Evolutionary conservation across 1,284 basidiomycete genomes (phyloP).

Genomic region (Puccinia coronata): DNA sequence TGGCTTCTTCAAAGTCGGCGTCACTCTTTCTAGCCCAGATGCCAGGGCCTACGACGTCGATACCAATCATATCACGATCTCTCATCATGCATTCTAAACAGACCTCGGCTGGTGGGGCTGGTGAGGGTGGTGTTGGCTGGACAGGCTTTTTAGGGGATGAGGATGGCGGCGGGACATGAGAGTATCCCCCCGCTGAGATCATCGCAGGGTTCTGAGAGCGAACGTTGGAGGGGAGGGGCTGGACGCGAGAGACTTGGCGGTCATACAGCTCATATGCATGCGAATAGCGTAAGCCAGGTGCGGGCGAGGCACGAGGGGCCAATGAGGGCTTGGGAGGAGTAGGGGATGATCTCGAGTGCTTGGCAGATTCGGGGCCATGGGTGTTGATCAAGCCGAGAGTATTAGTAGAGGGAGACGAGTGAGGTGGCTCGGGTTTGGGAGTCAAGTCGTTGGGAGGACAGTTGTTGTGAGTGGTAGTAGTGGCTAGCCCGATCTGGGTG

Average conservation of each 20-base stretch:
- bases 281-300: conserved; percentile 6
- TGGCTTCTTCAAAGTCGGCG: conserved; percentile 74
- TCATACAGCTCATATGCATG: conserved; percentile 45
- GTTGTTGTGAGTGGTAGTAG: not conserved
- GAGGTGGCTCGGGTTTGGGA: not conserved
- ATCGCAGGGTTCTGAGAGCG: not conserved
- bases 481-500: not conserved
- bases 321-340: not conserved
- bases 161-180: not conserved
- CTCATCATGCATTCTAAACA: conserved; percentile 99
- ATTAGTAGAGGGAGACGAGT: not conserved
- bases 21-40: conserved; percentile 92
- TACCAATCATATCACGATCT: conserved; percentile 96
- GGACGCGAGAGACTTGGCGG: conserved; percentile 28
- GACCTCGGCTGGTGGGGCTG: conserved; percentile 67
- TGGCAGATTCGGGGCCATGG: not conserved
- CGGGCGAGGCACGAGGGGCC: not conserved
- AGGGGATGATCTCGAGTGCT: not conserved
- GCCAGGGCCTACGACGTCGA: conserved; percentile 79
- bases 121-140: no score
- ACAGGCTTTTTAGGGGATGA: conserved; percentile 59
- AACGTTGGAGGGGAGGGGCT: not conserved
- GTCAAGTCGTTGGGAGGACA: not conserved
- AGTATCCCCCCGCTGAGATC: conserved; percentile 43
- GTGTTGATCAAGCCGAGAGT: not conserved